These are phyloP conservation scores for Scedosporium boydii DNA, from an alignment of 2,329 filamentous ascomycete species.

Conservation along the genomic window DNA sequence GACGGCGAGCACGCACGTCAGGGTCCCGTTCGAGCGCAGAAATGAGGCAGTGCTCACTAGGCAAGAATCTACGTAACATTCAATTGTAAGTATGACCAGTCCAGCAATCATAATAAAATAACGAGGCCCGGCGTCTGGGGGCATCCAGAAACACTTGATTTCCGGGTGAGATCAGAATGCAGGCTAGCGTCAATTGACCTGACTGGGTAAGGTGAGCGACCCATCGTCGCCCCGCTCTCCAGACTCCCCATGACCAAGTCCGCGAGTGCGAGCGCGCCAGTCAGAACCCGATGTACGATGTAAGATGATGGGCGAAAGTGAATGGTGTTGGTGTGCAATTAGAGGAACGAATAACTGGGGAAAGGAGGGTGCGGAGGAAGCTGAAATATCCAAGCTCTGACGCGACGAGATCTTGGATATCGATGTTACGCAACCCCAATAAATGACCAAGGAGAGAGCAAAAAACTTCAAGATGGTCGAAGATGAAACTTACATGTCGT, in stretches of 20 bases:
- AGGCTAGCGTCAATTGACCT: not conserved
- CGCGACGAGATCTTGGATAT: not conserved
- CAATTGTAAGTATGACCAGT: not conserved
- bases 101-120: not conserved
- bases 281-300: not conserved
- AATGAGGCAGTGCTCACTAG: slow-evolving; percentile 6
- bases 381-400: not conserved
- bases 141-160: slow-evolving; percentile 2
- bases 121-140: not conserved
- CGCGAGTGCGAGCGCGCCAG: not conserved
- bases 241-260: not conserved
- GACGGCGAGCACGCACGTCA: not conserved
- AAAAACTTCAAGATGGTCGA: not conserved
- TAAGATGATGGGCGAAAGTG: not conserved
- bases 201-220: not conserved
- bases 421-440: not conserved
- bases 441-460: not conserved
- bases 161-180: not conserved
- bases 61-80: slow-evolving; percentile 4
- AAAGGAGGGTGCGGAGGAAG: not conserved
- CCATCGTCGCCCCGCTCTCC: not conserved
- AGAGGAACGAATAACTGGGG: not conserved
- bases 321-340: not conserved
- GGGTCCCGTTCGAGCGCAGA: not conserved
- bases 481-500: not conserved